phyloP scores from a whole-genome alignment of 176 grass and related monocot genomes.

The Thinopyrum elongatum region DNA sequence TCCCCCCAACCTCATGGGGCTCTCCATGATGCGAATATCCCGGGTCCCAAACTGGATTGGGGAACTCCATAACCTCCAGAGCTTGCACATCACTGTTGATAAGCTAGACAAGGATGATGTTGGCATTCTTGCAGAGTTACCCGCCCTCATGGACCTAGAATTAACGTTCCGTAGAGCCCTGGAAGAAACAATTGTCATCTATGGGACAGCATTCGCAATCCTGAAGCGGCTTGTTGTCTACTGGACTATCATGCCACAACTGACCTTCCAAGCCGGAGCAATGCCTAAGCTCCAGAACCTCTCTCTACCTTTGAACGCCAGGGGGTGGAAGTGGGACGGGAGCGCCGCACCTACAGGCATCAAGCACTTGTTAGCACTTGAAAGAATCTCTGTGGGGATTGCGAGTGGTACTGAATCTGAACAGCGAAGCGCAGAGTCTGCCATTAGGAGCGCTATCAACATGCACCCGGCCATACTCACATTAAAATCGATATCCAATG shows the following conservation, averaged over 20 bases:
- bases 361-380: conserved; percentile 10
- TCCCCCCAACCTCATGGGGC: not conserved
- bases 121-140: not conserved
- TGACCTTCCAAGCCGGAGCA: not conserved
- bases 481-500: not conserved
- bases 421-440: not conserved
- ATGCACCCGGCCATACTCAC: conserved; percentile 4
- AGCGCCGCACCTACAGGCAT: not conserved
- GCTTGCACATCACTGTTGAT: not conserved
- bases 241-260: not conserved
- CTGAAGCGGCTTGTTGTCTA: not conserved
- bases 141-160: not conserved
- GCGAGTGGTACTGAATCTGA: not conserved
- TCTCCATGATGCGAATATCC: not conserved
- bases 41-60: not conserved
- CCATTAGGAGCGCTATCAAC: not conserved
- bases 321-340: not conserved
- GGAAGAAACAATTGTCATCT: conserved; percentile 2
- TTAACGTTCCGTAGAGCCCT: not conserved
- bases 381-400: not conserved
- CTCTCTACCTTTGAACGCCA: not conserved
- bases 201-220: not conserved
- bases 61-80: not conserved
- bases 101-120: not conserved
- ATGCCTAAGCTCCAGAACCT: not conserved